Evolutionary conservation across 1,284 basidiomycete species (phyloP).

Genomic region (Cryptococcus wingfieldii): DNA sequence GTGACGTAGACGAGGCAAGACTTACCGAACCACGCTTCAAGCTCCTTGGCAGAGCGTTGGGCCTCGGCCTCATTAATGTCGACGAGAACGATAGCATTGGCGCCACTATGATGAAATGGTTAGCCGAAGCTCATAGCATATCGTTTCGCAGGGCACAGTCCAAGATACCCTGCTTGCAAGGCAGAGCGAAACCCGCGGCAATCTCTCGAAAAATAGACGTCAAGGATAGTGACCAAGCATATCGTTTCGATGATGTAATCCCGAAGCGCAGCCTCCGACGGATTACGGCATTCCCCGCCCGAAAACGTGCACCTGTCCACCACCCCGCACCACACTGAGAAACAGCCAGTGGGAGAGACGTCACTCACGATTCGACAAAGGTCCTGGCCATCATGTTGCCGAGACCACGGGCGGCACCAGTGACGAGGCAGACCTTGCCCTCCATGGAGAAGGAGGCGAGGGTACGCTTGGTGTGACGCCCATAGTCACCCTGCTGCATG

Average conservation of each 20-base stretch:
- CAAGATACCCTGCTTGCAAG: no score
- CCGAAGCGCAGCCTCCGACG: no score
- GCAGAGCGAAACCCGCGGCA: no score
- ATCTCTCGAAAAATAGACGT: no score
- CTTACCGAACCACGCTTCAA: slow-evolving; percentile 57
- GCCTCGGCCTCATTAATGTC: slow-evolving; percentile 77
- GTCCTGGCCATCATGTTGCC: slow-evolving; percentile 85
- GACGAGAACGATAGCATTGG: slow-evolving; percentile 73
- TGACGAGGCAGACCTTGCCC: slow-evolving; percentile 79
- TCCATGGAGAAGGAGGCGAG: slow-evolving; percentile 43
- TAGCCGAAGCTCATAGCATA: no score
- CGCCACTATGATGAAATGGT: slow-evolving; percentile 57
- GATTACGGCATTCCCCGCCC: no score
- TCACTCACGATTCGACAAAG: slow-evolving; percentile 73
- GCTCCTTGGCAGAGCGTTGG: slow-evolving; percentile 66
- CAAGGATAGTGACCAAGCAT: no score
- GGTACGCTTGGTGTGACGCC: slow-evolving; percentile 43
- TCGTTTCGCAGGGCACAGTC: no score
- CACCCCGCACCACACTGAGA: neutral
- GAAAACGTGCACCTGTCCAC: neutral
- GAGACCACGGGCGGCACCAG: slow-evolving; percentile 87
- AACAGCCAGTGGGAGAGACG: neutral
- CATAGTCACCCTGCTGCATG: slow-evolving; percentile 32
- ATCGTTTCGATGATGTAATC: no score
- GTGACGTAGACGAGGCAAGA: neutral